Evolutionary conservation across 1,284 basidiomycete species (phyloP), one percentile per base, ranked within the genome.

Genomic region (Tilletia indica): DNA sequence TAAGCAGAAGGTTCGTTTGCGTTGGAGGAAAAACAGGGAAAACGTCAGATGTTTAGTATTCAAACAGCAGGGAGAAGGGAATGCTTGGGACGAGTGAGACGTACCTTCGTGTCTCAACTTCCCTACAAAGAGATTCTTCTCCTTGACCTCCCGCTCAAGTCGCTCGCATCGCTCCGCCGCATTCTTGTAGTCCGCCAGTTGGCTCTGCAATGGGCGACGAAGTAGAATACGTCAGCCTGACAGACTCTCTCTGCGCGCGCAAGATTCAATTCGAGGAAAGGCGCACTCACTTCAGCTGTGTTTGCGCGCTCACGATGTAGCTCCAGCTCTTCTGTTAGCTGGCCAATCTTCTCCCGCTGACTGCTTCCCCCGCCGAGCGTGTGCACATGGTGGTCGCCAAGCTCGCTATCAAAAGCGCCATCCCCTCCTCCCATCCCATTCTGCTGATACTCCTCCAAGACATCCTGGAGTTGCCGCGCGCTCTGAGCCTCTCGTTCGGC

Each of bases 71-170:
- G 1, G 25, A 31, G 0, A 31, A 31, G 25, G 25, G 25, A 31
- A 2, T 2, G 25, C 25, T 31, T 2, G 25, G 48, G n/a, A 34
- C 31, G 54, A 72, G 12, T 19, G 63, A 64, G 48, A 84, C 86
- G 61, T 76, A 94, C 94, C 91, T 88, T 98, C 95, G 82, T 99
- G 95, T 68, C 95, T 89, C 75, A 98, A 86, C 85, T 98, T 98
- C 68, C 91, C 92, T 56, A 97, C 93, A 4, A 96, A 87, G 25
- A 94, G 86, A 73, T 91, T 92, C 87, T 98, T 98, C 85, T 98
- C 96, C 85, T 94, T 96, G 66, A 97, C 87, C 78, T 98, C 93
- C 80, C 91, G 91, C 84, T 94, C 92, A 3, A 98, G 87, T 47
- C 89, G 89, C 48, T 88, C 87, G 0, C 90, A 89, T 63, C 89